Base-by-base conservation (phyloP, 139 green algal species). In the Chlorella sp. region DNA sequence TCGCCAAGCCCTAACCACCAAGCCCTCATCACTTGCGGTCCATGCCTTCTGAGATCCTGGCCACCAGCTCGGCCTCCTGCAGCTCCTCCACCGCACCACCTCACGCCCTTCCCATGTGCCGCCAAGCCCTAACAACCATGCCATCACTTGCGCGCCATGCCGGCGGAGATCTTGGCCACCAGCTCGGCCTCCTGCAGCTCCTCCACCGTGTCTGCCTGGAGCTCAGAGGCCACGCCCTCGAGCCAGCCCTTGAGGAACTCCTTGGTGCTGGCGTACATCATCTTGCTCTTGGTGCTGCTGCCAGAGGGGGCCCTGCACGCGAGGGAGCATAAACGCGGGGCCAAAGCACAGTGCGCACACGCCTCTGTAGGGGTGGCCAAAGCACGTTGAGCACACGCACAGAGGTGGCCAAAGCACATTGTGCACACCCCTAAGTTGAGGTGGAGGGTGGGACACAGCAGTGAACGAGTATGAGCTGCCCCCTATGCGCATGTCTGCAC, bases 211-310 rank as follows among this genome's bases (percentile, higher is more conserved):
- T 76, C 87, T 84, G 76, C 89, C 80, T 95, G 90, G 76, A 96
- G 82, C 80, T 96, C 91, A 4, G 89, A 80, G 31, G 80, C 76
- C 2, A 93, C 77, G 10, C 88, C 89, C 27, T 95, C 91, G 67
- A 95, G 75, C 77, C 87, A 87, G 36, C 77, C 76, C 83, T 95
- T 96, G 81, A 96, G 91, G 62, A 93, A 93, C 79, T 96, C 91
- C 75, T 96, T 96, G 62, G 90, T 96, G 67, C 74, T 86, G 2
- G 91, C 89, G 71, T 95, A 96, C 89, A 96, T 94, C 90, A 96
- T 95, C 79, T 95, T 96, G 64, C 75, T 63, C 71, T 91, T 91
- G 42, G 89, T 89, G 5, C 64, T 77, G 27, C 85, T 83, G 30
- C 70, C 73, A 31, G 94, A 88, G 31, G 91, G 90, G 2, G 89